Evolutionary conservation across 257 asterid species (phyloP).

Genomic region (Solanum phureja): DNA sequence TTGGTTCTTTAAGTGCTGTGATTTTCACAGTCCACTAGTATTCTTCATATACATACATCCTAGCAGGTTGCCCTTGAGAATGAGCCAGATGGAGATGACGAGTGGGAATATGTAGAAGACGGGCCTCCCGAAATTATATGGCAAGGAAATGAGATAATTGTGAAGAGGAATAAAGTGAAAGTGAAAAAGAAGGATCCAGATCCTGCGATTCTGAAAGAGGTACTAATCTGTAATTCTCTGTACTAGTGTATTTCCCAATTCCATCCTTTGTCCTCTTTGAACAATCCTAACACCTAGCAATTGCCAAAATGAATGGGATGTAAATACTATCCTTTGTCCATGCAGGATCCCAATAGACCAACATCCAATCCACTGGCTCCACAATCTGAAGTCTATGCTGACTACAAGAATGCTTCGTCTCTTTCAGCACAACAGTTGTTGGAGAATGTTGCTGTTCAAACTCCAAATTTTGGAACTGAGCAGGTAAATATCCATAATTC

Average conservation of each 20-base stretch:
- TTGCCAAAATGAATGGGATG: background rate
- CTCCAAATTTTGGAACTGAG: conserved; percentile 97
- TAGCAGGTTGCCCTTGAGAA: conserved; percentile 37
- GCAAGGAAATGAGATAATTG: conserved; percentile 96
- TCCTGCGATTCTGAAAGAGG: conserved; percentile 35
- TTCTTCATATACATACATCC: background rate
- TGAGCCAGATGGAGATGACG: conserved; percentile 46
- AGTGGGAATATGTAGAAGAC: conserved; percentile 88
- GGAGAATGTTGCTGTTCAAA: conserved; percentile 78
- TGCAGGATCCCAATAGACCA: conserved; percentile 77
- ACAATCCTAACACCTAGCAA: background rate
- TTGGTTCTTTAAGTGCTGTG: background rate
- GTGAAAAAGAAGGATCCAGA: conserved; percentile 56
- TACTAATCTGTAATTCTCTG: conserved; percentile 12
- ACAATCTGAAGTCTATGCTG: conserved; percentile 65
- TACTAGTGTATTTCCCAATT: background rate
- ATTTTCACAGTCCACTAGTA: background rate
- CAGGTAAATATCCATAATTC: conserved; percentile 36
- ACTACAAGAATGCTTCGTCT: conserved; percentile 35
- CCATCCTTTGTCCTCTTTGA: background rate
- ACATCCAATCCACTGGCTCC: conserved; percentile 97
- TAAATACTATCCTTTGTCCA: background rate
- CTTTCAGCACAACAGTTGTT: conserved; percentile 80
- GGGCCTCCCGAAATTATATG: conserved; percentile 97
- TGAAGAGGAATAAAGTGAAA: conserved; percentile 72